Percentiles rank a stretch among this genome's conserved stretches.
phyloP scores from a whole-genome alignment of 306 rosid species.

The Cicer pinnatifidum region DNA sequence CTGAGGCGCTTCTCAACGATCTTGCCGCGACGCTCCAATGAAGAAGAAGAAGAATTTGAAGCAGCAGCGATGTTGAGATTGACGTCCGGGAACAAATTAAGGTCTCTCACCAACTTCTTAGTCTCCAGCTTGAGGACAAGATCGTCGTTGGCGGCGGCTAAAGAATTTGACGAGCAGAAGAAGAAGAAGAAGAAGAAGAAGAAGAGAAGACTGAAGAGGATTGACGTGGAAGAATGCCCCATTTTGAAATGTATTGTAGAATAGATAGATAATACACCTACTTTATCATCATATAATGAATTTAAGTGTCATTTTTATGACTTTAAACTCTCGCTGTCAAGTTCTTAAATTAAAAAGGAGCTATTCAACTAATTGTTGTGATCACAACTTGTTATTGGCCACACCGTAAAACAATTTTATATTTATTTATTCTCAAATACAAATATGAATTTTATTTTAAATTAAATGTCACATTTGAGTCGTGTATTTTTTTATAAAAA shows the following conservation, averaged over 20 bases:
- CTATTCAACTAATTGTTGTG: too few relatives aligned
- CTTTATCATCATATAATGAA: not conserved
- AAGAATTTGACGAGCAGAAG: constrained; percentile 38
- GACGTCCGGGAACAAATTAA: constrained; percentile 69
- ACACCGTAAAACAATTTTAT: too few relatives aligned
- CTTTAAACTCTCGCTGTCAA: too few relatives aligned
- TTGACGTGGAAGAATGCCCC: constrained; percentile 37
- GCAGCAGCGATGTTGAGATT: constrained; percentile 60
- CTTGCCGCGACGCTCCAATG: constrained; percentile 29
- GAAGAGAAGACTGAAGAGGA: constrained; percentile 32
- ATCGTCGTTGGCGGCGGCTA: constrained; percentile 40
- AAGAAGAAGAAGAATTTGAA: constrained; percentile 50
- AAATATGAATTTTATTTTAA: too few relatives aligned
- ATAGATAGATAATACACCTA: not conserved
- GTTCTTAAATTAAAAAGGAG: too few relatives aligned
- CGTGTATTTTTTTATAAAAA: too few relatives aligned
- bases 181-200: constrained; percentile 27
- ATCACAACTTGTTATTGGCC: too few relatives aligned
- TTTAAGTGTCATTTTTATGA: too few relatives aligned
- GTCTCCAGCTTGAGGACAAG: constrained; percentile 48
- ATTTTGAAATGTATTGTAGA: constrained; percentile 33
- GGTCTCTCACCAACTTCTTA: constrained; percentile 63
- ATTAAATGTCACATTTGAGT: too few relatives aligned
- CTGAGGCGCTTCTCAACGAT: constrained; percentile 71
- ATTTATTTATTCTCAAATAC: too few relatives aligned